Evolutionary conservation across 257 asterid species (phyloP).

Genomic region (Osmanthus fragrans): DNA sequence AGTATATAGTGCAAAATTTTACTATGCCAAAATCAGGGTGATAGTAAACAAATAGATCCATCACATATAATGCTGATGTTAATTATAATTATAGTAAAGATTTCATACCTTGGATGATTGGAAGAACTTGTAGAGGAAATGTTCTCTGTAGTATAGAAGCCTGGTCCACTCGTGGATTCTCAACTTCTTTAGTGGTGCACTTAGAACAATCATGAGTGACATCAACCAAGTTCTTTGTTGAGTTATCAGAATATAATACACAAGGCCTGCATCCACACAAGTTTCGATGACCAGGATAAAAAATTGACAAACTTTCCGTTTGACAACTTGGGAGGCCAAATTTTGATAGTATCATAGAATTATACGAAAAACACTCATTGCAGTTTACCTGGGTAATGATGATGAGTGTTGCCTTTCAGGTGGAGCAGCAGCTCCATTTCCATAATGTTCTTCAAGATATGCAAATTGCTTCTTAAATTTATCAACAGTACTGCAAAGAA

Average conservation of each 20-base stretch:
- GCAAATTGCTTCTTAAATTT: conserved; percentile 97
- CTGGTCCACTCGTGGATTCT: conserved; percentile 54
- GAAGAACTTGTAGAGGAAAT: conserved; percentile 84
- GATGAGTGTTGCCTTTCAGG: conserved; percentile 96
- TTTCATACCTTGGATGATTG: conserved; percentile 65
- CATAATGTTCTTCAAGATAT: conserved; percentile 83
- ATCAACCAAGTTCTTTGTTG: conserved; percentile 47
- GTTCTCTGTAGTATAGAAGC: conserved; percentile 49
- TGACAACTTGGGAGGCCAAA: not conserved
- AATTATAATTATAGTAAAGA: not conserved
- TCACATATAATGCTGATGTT: not conserved
- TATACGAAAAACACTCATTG: not conserved
- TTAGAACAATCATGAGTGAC: conserved; percentile 64
- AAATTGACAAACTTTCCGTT: not conserved
- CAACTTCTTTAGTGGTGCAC: conserved; percentile 69
- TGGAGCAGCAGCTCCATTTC: conserved; percentile 71
- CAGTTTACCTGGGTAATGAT: conserved; percentile 78
- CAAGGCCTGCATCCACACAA: conserved; percentile 55
- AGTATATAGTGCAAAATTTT: not conserved
- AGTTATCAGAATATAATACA: conserved; percentile 67
- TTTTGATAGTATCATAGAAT: not conserved
- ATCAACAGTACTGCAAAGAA: conserved; percentile 77
- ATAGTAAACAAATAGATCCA: no score
- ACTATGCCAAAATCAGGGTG: no score
- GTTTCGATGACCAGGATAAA: conserved; percentile 15